Percentiles rank a stretch among this genome's conserved stretches.
These are phyloP conservation scores for Paramecium tetraurelia DNA, from an alignment of 73 alveolate species.

Conservation along the genomic window DNA sequence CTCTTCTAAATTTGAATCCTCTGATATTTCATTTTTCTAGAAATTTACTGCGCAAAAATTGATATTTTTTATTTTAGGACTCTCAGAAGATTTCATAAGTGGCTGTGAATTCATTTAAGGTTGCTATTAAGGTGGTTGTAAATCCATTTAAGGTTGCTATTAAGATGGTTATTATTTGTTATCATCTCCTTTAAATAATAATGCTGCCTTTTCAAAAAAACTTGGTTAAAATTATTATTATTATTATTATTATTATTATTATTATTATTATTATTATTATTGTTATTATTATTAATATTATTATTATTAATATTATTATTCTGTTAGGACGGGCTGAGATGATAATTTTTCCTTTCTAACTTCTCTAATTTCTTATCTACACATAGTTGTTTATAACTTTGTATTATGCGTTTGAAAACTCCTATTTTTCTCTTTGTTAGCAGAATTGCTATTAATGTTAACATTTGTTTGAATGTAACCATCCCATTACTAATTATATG, in stretches of 20 bases:
- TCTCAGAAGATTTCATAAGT: too few relatives aligned
- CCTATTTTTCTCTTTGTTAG: not conserved
- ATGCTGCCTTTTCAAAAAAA: not conserved
- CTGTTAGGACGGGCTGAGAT: not conserved
- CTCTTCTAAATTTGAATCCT: too few relatives aligned
- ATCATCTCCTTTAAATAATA: not conserved
- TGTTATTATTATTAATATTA: not conserved
- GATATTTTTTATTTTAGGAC: too few relatives aligned
- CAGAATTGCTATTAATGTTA: not conserved
- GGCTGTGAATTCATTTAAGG: too few relatives aligned
- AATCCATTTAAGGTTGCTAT: not conserved
- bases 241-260: not conserved
- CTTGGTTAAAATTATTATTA: not conserved
- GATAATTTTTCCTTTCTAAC: not conserved
- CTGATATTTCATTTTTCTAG: too few relatives aligned
- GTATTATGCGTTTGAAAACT: not conserved
- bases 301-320: not conserved
- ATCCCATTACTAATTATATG: slow-evolving; percentile 63
- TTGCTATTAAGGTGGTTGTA: not conserved
- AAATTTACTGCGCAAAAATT: too few relatives aligned
- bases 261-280: not conserved
- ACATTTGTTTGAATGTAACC: not conserved
- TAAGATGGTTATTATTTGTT: not conserved
- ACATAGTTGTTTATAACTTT: not conserved
- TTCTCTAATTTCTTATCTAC: not conserved